Evolutionary conservation across 352 stramenopile species (phyloP).

Genomic region (Phytopythium mirpurense): DNA sequence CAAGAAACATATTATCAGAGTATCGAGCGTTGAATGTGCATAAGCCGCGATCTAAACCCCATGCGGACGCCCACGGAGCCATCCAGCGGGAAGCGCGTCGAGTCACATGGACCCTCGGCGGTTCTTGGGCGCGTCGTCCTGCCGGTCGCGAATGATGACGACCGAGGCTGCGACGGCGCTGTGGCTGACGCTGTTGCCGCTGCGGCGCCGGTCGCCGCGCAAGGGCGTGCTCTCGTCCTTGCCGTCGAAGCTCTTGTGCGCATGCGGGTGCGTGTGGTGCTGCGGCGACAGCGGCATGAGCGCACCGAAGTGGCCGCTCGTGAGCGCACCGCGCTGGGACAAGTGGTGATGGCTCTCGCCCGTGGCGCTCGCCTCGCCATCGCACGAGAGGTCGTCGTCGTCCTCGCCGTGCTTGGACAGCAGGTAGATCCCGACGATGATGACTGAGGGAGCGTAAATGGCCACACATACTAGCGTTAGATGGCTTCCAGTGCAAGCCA

Average conservation of each 20-base stretch:
- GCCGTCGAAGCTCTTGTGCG: conserved; percentile 45
- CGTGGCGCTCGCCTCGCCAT: conserved; percentile 12
- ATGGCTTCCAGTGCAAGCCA: too few species aligned
- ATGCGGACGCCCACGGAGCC: too few species aligned
- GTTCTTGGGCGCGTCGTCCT: conserved; percentile 1
- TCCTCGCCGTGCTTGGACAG: conserved; percentile 70
- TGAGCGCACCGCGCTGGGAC: conserved; percentile 38
- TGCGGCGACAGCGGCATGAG: conserved; percentile 76
- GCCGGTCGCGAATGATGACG: conserved; percentile 6
- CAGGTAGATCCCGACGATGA: conserved; percentile 81
- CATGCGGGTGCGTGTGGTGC: conserved; percentile 32
- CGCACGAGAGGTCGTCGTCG: conserved; percentile 24
- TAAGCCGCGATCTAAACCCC: neutral
- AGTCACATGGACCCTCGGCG: conserved; percentile 7
- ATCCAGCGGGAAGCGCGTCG: too few species aligned
- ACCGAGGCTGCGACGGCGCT: neutral
- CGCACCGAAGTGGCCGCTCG: conserved; percentile 66
- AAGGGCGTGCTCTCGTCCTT: conserved; percentile 42
- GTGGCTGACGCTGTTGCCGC: neutral
- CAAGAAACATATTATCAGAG: neutral
- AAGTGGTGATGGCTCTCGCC: conserved; percentile 26
- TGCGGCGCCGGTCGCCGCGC: conserved; percentile 9
- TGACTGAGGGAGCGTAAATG: conserved; percentile 33
- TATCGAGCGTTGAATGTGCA: neutral
- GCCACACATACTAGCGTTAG: neutral